Base-by-base conservation (phyloP, 2,329 filamentous ascomycete species). In the Colletotrichum tropicale region DNA sequence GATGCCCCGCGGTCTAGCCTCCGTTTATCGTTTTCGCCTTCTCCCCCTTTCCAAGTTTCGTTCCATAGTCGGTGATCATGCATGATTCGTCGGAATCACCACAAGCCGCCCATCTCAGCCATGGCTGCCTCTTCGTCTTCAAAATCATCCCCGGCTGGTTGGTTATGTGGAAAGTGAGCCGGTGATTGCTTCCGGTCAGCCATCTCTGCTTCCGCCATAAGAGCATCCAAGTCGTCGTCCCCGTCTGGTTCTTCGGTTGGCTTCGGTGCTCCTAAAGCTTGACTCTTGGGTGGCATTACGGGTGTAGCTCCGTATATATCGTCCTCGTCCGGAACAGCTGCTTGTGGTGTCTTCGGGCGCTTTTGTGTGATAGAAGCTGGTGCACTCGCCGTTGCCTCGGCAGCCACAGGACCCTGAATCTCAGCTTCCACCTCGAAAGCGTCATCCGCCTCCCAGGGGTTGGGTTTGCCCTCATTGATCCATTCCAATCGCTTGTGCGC, bases 401-500 rank as follows among this genome's bases (percentile, higher is more conserved):
- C 78, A 1, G 79, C 78, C 38, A 80, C 79, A 24, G 81, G 79
- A 36, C 82, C 79, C 77, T 81, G 77, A 18, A n/a, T 10, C 79
- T 66, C 64, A 77, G 78, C 21, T 78, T 74, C 58, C 64, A 81
- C 77, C 15, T 78, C 76, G 28, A 21, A 16, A 30, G 77, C 73
- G 3, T 80, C 83, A 8, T 84, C 82, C 2, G 80, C 80, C 4
- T 60, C 82, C 15, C 81, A 78, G 0, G 83, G 78, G 62, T 85
- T 90, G 0, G 92, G 91, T 78, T 91, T 94, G 10, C 90, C 88
- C 82, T 98, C 94, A 72, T 96, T 91, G 78, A 98, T 96, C 94
- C 95, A 98, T 77, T 94, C 92, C 82, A 91, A 91, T 76, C 96
- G 90, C 85, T 93, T 94, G 36, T 91, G 90, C 78, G 94, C 91